Conservation (phyloP, 371 early-diverging fungal species). For the Funneliformis caledonium region DNA sequence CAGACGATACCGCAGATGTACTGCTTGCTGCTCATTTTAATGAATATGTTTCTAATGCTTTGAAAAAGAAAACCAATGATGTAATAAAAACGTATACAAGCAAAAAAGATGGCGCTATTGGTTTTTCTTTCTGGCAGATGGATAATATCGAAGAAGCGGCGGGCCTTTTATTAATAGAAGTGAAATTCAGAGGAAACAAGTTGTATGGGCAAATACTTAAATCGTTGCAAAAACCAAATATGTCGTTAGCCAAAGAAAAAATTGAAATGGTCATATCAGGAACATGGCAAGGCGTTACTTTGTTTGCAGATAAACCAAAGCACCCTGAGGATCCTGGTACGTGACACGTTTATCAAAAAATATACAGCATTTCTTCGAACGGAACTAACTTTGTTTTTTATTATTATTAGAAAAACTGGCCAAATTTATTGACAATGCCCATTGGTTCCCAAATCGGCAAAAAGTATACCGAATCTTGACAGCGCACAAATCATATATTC, state of each 20-base stretch:
- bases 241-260: constrained; percentile 43
- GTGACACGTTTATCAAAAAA: not conserved
- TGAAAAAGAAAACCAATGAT: constrained; percentile 38
- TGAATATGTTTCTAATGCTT: constrained; percentile 42
- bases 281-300: constrained; percentile 41
- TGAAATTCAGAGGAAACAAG: constrained; percentile 41
- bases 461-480: constrained; percentile 23
- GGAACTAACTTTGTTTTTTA: not conserved
- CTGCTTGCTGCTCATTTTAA: constrained; percentile 41
- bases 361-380: not conserved
- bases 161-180: constrained; percentile 43
- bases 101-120: constrained; percentile 35
- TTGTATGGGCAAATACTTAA: constrained; percentile 42
- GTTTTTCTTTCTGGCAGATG: constrained; percentile 41
- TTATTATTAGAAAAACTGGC: not conserved
- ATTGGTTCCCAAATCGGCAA: constrained; percentile 24
- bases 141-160: constrained; percentile 45
- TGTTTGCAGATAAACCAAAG: constrained; percentile 41
- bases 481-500: constrained; percentile 24
- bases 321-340: not conserved
- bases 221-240: constrained; percentile 37
- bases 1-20: constrained; percentile 41
- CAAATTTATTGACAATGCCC: not conserved
- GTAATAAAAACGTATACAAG: constrained; percentile 41
- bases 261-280: constrained; percentile 48